phyloP scores from a whole-genome alignment of 179 eudicot species.

The Heliamphora pulchella region DNA sequence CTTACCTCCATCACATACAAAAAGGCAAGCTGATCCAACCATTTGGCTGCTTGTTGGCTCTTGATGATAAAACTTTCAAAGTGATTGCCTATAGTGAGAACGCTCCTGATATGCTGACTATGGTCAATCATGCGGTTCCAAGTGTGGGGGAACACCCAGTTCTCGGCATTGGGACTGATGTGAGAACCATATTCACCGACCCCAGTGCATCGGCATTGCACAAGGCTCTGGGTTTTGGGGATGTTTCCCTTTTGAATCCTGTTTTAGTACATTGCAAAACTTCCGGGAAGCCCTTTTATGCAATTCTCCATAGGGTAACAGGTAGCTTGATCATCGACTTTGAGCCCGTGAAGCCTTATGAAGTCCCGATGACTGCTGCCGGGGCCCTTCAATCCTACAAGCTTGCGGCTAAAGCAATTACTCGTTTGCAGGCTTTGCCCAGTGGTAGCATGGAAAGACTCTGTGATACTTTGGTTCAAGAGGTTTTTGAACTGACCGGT shows the following conservation, averaged over 20 bases:
- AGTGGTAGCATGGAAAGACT: slow-evolving; percentile 76
- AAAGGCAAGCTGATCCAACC: slow-evolving; percentile 85
- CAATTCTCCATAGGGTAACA: slow-evolving; percentile 79
- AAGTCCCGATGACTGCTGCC: slow-evolving; percentile 95
- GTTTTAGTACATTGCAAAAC: slow-evolving; percentile 87
- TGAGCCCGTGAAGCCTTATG: slow-evolving; percentile 93
- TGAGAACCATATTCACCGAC: slow-evolving; percentile 67
- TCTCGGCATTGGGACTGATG: slow-evolving; percentile 76
- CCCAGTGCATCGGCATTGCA: slow-evolving; percentile 77
- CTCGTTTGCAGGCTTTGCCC: slow-evolving; percentile 65
- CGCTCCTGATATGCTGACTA: slow-evolving; percentile 94
- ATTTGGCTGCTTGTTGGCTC: slow-evolving; percentile 85
- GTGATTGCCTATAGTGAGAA: slow-evolving; percentile 86
- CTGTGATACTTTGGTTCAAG: slow-evolving; percentile 87
- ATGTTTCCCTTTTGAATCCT: slow-evolving; percentile 81
- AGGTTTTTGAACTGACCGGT: slow-evolving; percentile 90
- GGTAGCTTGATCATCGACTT: slow-evolving; percentile 82
- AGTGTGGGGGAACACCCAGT: slow-evolving; percentile 75
- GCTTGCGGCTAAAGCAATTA: slow-evolving; percentile 92
- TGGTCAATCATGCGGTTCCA: slow-evolving; percentile 86
- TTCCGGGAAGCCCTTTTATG: slow-evolving; percentile 95
- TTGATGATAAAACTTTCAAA: slow-evolving; percentile 70
- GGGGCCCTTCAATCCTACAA: slow-evolving; percentile 94
- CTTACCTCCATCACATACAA: slow-evolving; percentile 87
- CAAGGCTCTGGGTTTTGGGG: slow-evolving; percentile 79